A percentile compares a stretch with the other conserved stretches of the same genome.
phyloP scores from a whole-genome alignment of 257 asterid genomes.

The Euphrasia confusa region DNA sequence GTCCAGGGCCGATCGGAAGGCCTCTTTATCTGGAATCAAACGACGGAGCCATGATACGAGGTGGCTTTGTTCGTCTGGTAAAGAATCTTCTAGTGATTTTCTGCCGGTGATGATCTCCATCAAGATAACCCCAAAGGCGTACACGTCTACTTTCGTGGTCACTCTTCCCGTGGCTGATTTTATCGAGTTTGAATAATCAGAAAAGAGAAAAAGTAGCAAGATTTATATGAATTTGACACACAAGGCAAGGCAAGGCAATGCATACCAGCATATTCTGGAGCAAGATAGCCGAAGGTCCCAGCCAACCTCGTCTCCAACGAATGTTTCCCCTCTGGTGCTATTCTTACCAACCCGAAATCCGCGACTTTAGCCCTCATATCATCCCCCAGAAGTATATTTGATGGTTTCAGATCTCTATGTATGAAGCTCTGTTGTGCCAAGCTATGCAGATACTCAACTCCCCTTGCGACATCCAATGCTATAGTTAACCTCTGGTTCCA shows the following conservation, averaged over 20 bases:
- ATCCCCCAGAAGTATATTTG: slow-evolving; percentile 79
- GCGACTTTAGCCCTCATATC: slow-evolving; percentile 90
- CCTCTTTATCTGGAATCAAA: slow-evolving; percentile 39
- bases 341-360: slow-evolving; percentile 85
- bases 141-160: slow-evolving; percentile 77
- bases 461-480: slow-evolving; percentile 87
- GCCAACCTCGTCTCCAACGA: slow-evolving; percentile 76
- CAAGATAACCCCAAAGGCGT: slow-evolving; percentile 76
- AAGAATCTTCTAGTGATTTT: slow-evolving; percentile 59
- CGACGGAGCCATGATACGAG: slow-evolving; percentile 71
- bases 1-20: slow-evolving; percentile 40
- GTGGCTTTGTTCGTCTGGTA: slow-evolving; percentile 58
- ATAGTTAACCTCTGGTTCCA: slow-evolving; percentile 77
- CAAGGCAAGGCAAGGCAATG: slow-evolving; percentile 5
- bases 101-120: slow-evolving; percentile 80
- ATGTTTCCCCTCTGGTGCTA: slow-evolving; percentile 56
- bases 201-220: not conserved
- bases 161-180: slow-evolving; percentile 85
- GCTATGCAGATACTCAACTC: slow-evolving; percentile 84
- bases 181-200: slow-evolving; percentile 9
- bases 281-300: slow-evolving; percentile 95
- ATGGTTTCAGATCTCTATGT: slow-evolving; percentile 86
- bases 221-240: not conserved
- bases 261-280: slow-evolving; percentile 91
- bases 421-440: slow-evolving; percentile 79